A percentile compares a stretch with the other conserved stretches of the same genome.
Conservation (phyloP, 139 green algal genomes). For the Mesostigma viride region DNA sequence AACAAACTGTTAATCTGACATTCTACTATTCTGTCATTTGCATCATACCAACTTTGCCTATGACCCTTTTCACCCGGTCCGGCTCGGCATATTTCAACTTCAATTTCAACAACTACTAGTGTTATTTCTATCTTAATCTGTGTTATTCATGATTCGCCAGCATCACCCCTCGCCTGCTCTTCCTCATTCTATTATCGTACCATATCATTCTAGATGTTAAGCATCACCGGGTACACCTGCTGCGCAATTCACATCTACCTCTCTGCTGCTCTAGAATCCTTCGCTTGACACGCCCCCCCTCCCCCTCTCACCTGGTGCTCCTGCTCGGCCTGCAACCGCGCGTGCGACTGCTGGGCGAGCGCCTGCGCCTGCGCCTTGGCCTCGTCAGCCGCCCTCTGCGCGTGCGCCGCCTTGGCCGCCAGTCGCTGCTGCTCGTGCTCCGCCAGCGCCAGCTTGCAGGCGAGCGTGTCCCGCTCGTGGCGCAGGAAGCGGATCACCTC, state of each 20-base stretch:
- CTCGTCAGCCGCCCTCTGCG: conserved; percentile 12
- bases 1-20: too few relatives aligned
- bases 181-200: too few relatives aligned
- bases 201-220: too few relatives aligned
- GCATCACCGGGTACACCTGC: neutral
- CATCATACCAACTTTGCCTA: too few relatives aligned
- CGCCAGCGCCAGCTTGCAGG: conserved; percentile 11
- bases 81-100: too few relatives aligned
- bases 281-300: conserved; percentile 10
- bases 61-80: too few relatives aligned
- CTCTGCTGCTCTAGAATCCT: conserved; percentile 7
- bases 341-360: neutral
- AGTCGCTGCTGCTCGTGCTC: conserved; percentile 24
- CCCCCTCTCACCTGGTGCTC: neutral
- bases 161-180: too few relatives aligned
- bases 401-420: conserved; percentile 13
- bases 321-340: neutral
- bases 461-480: conserved; percentile 19
- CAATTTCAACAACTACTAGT: too few relatives aligned
- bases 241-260: neutral
- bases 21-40: too few relatives aligned
- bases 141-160: too few relatives aligned
- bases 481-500: conserved; percentile 30
- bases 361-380: conserved; percentile 11
- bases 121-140: too few relatives aligned